Evolutionary conservation across 73 alveolate genomes (phyloP), one percentile per base, ranked within the genome.

Genomic region (Effrenium voratum): DNA sequence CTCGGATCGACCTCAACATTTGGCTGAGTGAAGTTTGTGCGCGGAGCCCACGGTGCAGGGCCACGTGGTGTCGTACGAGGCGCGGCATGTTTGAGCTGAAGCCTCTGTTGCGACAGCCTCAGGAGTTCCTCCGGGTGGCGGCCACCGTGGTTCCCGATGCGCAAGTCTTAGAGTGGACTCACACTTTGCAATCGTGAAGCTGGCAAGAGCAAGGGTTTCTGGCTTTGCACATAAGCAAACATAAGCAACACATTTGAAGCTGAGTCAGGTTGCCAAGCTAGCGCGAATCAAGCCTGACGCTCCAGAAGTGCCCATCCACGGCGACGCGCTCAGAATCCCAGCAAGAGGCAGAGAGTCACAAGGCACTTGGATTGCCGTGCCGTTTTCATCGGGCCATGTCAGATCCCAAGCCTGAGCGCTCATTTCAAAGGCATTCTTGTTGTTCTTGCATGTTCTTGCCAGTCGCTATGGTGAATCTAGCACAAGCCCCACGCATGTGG

Each of bases 221-320:
- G 30, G 12, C 68, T 55, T 15, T 15, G 12, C 22, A 15, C 22
- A 12, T 55, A 22, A 15, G 68, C 22, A 15, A 15, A 12, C 68
- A 55, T 55, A 22, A 22, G 68, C 22, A 15, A 15, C 47, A 19
- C 47, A 5, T 45, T 34, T 10, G 28, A 45, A 2, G 83, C 83
- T 36, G 83, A 34, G n/a, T 2, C 75, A 81, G 92, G 92, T 82
- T 72, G 72, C 92, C 22, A 82, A 82, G 73, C 49, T 82, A 73
- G 73, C 92, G 32, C 49, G 92, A 73, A 82, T 85, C 26, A 43
- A 36, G 59, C 38, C 19, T 10, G 82, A 59, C 1, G 94, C 94
- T 41, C 94, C 94, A 1, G 82, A 55, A 45, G 94, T 85, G 43
- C 94, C 94, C 24, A 85, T 85, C 94, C 94, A 85, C n/a, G 94